Evolutionary conservation across 1,284 basidiomycete genomes (phyloP).

Genomic region (Cutaneotrichosporon sp.): DNA sequence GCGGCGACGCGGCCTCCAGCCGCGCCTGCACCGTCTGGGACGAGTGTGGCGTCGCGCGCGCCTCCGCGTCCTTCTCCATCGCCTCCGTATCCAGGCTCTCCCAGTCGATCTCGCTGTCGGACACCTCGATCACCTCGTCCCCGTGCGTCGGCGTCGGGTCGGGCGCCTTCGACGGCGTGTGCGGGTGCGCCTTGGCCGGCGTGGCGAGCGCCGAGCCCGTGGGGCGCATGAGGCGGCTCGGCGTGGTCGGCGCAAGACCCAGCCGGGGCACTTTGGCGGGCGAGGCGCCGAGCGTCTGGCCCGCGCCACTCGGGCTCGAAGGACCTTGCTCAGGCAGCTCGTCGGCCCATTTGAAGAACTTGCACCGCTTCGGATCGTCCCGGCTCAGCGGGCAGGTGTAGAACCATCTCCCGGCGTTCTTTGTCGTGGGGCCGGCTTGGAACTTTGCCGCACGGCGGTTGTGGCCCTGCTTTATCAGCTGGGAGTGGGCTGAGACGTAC

Average conservation of each 20-base stretch:
- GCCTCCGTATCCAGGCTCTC: conserved; percentile 31
- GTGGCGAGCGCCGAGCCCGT: background rate
- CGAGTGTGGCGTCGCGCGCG: background rate
- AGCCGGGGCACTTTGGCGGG: background rate
- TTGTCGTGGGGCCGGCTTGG: conserved; percentile 27
- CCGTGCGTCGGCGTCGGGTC: background rate
- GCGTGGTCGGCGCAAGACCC: conserved; percentile 1
- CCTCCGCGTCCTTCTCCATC: conserved; percentile 31
- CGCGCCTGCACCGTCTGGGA: background rate
- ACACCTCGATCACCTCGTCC: background rate
- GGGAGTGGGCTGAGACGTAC: background rate
- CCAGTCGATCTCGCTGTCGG: conserved; percentile 33
- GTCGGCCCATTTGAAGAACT: conserved; percentile 46
- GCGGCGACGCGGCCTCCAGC: conserved; percentile 1
- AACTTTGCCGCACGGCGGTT: background rate
- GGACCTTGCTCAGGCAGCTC: conserved; percentile 20
- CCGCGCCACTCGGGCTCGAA: background rate
- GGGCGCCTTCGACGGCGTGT: background rate
- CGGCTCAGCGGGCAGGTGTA: conserved; percentile 34
- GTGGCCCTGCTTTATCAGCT: conserved; percentile 4
- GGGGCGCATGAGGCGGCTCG: conserved; percentile 5
- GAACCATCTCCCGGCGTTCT: conserved; percentile 41
- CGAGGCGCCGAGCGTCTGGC: background rate
- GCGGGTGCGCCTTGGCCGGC: background rate
- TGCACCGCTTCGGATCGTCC: conserved; percentile 36